Percentiles rank a stretch among this genome's conserved stretches.
phyloP scores from a whole-genome alignment of 73 alveolate genomes.

The Stentor roeselii region DNA sequence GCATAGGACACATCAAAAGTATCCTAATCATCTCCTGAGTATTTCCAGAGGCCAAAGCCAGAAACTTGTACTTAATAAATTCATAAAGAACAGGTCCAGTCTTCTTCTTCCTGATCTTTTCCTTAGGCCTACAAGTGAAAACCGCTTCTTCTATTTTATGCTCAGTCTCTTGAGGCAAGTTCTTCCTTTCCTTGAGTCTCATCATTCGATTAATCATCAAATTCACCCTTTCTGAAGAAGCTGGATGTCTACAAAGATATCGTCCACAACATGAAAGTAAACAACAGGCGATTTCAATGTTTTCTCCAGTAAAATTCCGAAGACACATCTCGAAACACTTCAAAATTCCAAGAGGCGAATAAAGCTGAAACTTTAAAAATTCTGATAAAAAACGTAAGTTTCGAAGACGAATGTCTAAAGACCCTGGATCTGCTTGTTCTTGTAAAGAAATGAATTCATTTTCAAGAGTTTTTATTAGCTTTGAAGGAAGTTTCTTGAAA shows the following conservation, averaged over 20 bases:
- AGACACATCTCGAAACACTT: conserved; percentile 43
- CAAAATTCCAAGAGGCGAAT: conserved; percentile 29
- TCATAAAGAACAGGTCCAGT: background rate
- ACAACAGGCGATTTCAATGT: conserved; percentile 39
- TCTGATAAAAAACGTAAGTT: conserved; percentile 50
- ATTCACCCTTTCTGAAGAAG: background rate
- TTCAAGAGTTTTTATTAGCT: background rate
- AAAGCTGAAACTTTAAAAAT: conserved; percentile 44
- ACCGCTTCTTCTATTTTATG: background rate
- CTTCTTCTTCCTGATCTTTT: conserved; percentile 1
- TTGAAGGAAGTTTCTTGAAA: background rate
- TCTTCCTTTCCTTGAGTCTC: conserved; percentile 1
- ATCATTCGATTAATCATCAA: background rate
- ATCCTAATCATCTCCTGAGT: background rate
- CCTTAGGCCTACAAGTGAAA: background rate
- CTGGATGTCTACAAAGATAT: conserved; percentile 34
- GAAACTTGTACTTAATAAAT: background rate
- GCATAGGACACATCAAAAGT: background rate
- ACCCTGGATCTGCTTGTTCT: conserved; percentile 1
- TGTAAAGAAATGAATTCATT: background rate
- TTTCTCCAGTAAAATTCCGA: conserved; percentile 52
- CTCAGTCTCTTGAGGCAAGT: conserved; percentile 4
- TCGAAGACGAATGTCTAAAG: conserved; percentile 39
- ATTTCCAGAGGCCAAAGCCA: background rate
- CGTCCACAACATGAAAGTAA: conserved; percentile 47